Evolutionary conservation across 352 stramenopile species (phyloP), one percentile per base, ranked within the genome.

Genomic region (Globisporangium paddicum): DNA sequence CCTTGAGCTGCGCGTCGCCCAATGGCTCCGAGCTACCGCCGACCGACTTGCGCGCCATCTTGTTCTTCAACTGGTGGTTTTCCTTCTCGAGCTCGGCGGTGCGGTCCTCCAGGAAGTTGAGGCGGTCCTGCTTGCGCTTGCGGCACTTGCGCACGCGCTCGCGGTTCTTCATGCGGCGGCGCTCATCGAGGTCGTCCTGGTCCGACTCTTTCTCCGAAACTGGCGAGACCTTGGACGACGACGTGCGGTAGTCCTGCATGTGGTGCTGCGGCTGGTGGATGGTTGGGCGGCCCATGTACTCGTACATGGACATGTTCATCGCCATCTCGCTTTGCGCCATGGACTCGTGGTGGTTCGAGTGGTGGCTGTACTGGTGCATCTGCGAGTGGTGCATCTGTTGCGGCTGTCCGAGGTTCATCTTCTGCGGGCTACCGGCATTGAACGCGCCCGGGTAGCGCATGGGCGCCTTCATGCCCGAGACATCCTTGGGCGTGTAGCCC

Each of bases 111-210:
- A 95, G 45, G 49, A 91, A 93, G 70, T 95, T 93, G 8, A 95
- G 72, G 2, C 86, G 83, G 61, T 95, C 86, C 55, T 95, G 86
- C 63, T 95, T 95, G 56, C 83, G 83, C 67, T 95, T 95, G 46
- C 86, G 81, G 67, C 83, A 95, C 73, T 95, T 95, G 73, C 86
- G 86, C 32, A 95, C 86, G 45, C 83, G 83, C 68, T 95, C 86
- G 28, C 86, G 83, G 70, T 95, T 95, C 68, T 93, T 95, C 83
- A 94, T 91, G 50, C 85, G 80, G 16, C 85, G 85, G 19, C 82
- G 82, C 57, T 91, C 85, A 47, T 94, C 85, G n/a, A 94, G 54
- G 48, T 94, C 85, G 28, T 93, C 82, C 51, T 85, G 79, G 58
- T 92, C 82, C 3, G 77, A 86, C 21, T 74, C 71, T 28, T 72